phyloP scores from a whole-genome alignment of 208 protist species.

The Tritrichomonas foetus region DNA sequence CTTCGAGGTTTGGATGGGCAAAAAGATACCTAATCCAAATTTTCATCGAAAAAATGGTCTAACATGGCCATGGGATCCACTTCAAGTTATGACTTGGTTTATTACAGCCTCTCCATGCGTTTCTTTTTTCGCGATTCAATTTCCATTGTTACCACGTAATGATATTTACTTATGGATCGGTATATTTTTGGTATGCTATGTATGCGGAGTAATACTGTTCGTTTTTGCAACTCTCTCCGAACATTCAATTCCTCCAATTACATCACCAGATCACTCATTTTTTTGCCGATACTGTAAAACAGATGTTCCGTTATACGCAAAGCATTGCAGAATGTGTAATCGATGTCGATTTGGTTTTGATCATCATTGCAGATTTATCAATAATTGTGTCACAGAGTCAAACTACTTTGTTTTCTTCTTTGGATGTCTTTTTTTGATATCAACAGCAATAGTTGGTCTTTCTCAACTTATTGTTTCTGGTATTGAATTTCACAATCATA shows the following conservation, averaged over 20 bases:
- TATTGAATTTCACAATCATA: background rate
- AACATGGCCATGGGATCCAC: too few species aligned
- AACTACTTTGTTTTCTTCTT: background rate
- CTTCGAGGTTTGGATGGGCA: too few species aligned
- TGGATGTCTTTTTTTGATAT: background rate
- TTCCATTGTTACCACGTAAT: too few species aligned
- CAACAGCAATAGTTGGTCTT: background rate
- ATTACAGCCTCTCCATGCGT: too few species aligned
- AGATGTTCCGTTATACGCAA: background rate
- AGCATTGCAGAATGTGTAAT: conserved; percentile 14
- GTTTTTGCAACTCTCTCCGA: too few species aligned
- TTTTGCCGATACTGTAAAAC: conserved; percentile 13
- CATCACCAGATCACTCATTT: background rate
- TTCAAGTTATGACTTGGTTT: too few species aligned
- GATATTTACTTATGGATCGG: too few species aligned
- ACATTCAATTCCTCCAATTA: background rate
- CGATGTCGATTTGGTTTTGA: background rate
- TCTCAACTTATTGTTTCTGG: background rate
- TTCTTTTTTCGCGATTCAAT: too few species aligned
- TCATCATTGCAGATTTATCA: conserved; percentile 29
- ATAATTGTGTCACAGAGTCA: background rate
- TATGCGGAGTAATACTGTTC: too few species aligned
- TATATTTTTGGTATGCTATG: too few species aligned
- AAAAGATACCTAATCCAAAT: too few species aligned
- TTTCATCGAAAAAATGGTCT: too few species aligned